Conservation (phyloP, 78 protist genomes). For the Blattamonas nauphoetae region DNA sequence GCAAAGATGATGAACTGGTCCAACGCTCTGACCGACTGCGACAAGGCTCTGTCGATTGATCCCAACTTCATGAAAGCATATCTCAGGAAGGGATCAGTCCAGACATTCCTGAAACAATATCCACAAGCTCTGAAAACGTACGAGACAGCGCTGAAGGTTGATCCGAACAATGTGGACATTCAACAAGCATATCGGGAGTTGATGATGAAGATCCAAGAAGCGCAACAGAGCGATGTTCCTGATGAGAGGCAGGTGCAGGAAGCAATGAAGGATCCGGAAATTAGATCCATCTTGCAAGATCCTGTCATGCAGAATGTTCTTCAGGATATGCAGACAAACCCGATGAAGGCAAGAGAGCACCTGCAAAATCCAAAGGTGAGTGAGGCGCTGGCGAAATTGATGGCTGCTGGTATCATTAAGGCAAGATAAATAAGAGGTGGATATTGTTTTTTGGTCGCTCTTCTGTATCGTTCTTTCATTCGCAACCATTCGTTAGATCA, state of each 20-base stretch:
- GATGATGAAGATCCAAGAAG: not conserved
- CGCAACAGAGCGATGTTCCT: not conserved
- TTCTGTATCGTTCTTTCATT: no score
- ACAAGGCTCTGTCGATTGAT: slow-evolving; percentile 13
- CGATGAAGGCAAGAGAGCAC: not conserved
- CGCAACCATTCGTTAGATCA: no score
- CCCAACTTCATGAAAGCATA: slow-evolving; percentile 28
- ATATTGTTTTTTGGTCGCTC: no score
- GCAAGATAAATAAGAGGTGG: no score
- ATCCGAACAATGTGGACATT: not conserved
- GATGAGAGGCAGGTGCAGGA: not conserved
- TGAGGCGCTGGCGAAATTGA: not conserved
- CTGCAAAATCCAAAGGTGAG: not conserved
- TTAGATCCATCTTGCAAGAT: not conserved
- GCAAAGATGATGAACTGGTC: not conserved
- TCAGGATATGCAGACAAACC: slow-evolving; percentile 2
- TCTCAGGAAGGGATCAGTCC: slow-evolving; percentile 7
- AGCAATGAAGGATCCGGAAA: not conserved
- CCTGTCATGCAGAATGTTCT: not conserved
- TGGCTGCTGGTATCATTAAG: not conserved
- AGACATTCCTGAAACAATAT: slow-evolving; percentile 10
- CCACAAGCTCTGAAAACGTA: slow-evolving; percentile 2
- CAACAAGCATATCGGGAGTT: not conserved
- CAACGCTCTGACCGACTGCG: slow-evolving; percentile 29
- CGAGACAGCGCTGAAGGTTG: not conserved